A percentile compares a stretch with the other conserved stretches of the same genome.
Conservation (phyloP, 768 basidiomycete genomes). For the Boletus tylopilopsis region DNA sequence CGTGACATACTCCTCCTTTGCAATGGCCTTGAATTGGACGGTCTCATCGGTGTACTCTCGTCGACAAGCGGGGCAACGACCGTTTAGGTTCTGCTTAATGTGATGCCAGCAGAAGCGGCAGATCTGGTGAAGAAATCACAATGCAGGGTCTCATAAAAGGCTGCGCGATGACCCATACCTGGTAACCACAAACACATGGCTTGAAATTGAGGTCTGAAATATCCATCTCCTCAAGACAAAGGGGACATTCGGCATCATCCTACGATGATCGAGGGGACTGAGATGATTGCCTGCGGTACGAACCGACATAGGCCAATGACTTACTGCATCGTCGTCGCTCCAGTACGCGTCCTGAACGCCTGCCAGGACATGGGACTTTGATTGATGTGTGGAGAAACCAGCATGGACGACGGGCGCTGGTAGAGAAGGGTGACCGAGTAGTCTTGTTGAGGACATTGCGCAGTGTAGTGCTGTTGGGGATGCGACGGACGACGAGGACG, state of each 20-base stretch:
- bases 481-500: conserved; percentile 18
- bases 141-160: conserved; percentile 13
- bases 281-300: conserved; percentile 12
- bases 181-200: conserved; percentile 98
- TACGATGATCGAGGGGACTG: conserved; percentile 33
- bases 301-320: conserved; percentile 20
- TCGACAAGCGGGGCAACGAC: conserved; percentile 95
- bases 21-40: conserved; percentile 93
- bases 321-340: conserved; percentile 87
- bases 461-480: conserved; percentile 1
- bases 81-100: conserved; percentile 93
- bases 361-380: conserved; percentile 81
- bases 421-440: conserved; percentile 58
- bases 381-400: conserved; percentile 67
- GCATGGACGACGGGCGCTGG: conserved; percentile 74
- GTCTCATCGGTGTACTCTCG: conserved; percentile 88
- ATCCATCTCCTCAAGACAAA: conserved; percentile 99
- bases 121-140: conserved; percentile 53
- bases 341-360: conserved; percentile 96
- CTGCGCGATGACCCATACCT: conserved; percentile 47
- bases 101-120: conserved; percentile 99
- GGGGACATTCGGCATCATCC: conserved; percentile 98
- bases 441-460: conserved; percentile 50
- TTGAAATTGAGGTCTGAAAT: conserved; percentile 98
- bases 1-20: conserved; percentile 89